Conservation (phyloP, 495 filamentous ascomycete species). For the Podospora comata region DNA sequence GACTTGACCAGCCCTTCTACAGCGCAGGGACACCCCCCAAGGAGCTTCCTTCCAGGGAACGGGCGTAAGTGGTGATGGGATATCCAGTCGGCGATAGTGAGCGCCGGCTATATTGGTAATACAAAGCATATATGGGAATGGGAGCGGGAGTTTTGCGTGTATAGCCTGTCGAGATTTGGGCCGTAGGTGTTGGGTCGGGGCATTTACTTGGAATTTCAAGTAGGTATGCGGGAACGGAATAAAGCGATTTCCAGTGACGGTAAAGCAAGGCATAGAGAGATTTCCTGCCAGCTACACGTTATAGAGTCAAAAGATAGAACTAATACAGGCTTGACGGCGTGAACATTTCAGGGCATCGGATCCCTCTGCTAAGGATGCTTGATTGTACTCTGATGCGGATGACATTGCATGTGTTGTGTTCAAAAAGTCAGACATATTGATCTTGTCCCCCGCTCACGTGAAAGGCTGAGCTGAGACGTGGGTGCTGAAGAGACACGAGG, state of each 20-base stretch:
- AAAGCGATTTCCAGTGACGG: background rate
- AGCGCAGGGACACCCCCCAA: slow-evolving; percentile 23
- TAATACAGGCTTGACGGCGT: slow-evolving; percentile 11
- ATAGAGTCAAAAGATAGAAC: slow-evolving; percentile 17
- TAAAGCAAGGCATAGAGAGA: slow-evolving; percentile 4
- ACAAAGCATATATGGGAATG: background rate
- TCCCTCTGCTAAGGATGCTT: background rate
- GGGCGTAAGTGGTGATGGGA: slow-evolving; percentile 6
- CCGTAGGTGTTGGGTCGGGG: background rate
- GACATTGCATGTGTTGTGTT: background rate
- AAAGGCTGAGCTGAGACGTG: background rate
- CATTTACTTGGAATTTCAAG: background rate
- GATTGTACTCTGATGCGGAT: background rate
- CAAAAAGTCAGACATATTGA: background rate
- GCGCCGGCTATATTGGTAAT: background rate
- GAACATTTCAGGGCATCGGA: background rate
- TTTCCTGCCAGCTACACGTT: slow-evolving; percentile 5
- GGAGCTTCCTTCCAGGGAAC: slow-evolving; percentile 34
- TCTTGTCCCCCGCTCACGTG: background rate
- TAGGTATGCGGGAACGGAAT: background rate
- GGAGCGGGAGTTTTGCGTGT: slow-evolving; percentile 9
- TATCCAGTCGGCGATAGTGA: background rate
- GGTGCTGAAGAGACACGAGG: background rate
- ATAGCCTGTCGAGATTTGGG: background rate
- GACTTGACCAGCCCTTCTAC: slow-evolving; percentile 67